Evolutionary conservation across 257 asterid species (phyloP).

Genomic region (Ajuga chamaepitys): DNA sequence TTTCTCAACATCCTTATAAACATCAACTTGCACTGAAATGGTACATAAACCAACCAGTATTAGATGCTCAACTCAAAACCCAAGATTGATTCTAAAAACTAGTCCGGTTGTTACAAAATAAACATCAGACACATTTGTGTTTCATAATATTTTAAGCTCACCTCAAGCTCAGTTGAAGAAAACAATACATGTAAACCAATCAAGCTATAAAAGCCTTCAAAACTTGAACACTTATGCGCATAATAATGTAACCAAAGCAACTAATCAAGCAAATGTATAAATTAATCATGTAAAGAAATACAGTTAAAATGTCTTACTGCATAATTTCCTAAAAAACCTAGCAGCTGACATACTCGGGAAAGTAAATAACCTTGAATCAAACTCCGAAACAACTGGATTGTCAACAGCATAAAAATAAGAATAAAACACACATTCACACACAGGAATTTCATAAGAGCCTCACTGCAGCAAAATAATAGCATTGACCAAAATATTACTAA

Average conservation of each 20-base stretch:
- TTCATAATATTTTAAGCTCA: not conserved
- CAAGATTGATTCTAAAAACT: not conserved
- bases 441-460: not conserved
- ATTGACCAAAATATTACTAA: not conserved
- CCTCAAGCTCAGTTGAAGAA: not conserved
- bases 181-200: not conserved
- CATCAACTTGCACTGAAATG: not conserved
- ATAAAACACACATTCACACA: not conserved
- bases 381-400: not conserved
- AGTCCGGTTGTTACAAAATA: too few relatives aligned
- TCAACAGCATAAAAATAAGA: too few relatives aligned
- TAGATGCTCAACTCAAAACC: not conserved
- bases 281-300: too few relatives aligned
- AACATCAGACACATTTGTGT: not conserved
- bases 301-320: too few relatives aligned
- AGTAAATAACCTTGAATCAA: not conserved
- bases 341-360: too few relatives aligned
- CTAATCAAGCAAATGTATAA: not conserved
- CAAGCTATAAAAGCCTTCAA: not conserved
- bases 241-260: not conserved
- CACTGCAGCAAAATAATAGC: not conserved
- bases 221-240: not conserved
- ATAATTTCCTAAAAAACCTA: too few relatives aligned
- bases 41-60: not conserved
- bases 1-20: not conserved